phyloP scores from a whole-genome alignment of 2,329 filamentous ascomycete species.

The Fusarium tjaetaba region DNA sequence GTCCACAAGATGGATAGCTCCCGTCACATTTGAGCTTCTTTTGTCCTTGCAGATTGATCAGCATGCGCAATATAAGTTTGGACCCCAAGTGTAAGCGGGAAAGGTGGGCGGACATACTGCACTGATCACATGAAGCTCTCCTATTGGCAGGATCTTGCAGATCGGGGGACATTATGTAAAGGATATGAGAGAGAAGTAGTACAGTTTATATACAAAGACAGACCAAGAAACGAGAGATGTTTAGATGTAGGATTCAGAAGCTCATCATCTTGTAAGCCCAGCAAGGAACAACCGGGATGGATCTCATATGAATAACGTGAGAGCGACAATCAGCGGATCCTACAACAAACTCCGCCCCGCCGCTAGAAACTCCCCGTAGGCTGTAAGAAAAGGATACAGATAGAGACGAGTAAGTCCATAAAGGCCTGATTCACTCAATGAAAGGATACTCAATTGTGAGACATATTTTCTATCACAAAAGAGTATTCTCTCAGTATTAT shows the following conservation, averaged over 20 bases:
- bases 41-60: slow-evolving; percentile 34
- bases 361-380: neutral
- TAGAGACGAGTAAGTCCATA: fast-evolving
- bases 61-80: neutral
- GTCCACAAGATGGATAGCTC: slow-evolving; percentile 32
- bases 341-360: slow-evolving; percentile 21
- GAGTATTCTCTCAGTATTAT: too few species aligned
- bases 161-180: slow-evolving; percentile 10
- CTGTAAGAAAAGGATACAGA: neutral
- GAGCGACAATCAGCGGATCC: slow-evolving; percentile 23
- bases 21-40: slow-evolving; percentile 44
- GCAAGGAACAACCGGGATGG: neutral
- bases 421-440: too few species aligned
- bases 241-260: slow-evolving; percentile 6
- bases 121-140: slow-evolving; percentile 44
- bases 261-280: slow-evolving; percentile 23
- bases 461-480: too few species aligned
- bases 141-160: slow-evolving; percentile 29
- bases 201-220: neutral
- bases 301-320: neutral
- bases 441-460: too few species aligned
- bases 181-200: fast-evolving
- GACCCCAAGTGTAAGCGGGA: slow-evolving; percentile 7
- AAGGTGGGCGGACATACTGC: slow-evolving; percentile 26
- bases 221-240: neutral